Base-by-base conservation (phyloP, 2,329 filamentous ascomycete species). In the Aspergillus tamarii region DNA sequence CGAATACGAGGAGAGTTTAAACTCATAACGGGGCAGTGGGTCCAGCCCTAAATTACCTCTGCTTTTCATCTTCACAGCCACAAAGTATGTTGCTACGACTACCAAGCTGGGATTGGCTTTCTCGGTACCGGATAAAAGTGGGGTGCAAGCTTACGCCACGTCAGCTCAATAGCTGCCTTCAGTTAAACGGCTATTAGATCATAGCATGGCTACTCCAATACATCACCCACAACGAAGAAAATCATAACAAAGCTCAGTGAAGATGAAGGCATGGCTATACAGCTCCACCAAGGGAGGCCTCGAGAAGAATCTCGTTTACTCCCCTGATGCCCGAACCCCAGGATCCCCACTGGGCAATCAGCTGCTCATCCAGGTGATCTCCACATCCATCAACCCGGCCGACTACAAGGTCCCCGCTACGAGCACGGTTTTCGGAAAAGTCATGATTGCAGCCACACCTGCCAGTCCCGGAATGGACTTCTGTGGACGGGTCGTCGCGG, bases 331-430 rank as follows among this genome's bases (percentile, higher is more conserved):
- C 4, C 74, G 82, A 4, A 70, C 81, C 12, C 82, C 85, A 66
- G 67, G 70, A 70, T 19, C 74, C 74, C 50, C 77, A 66, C 63
- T 69, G 69, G n/a, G 76, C 74, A 71, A 81, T 43, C 80, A 87
- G 65, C 72, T 89, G 52, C 81, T 90, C 16, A 77, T 90, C 56
- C 77, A 84, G 65, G 84, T 90, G 9, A 75, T 84, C 62, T 78
- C 81, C 62, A 80, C 82, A 30, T 77, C 84, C 28, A 72, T 90
- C 66, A 91, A 90, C 72, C 88, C 88, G 0, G 84, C 85, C 32
- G 89, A 91, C 80, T 85, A 88, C 81, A 91, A 91, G 74, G 67
- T 86, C 2, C 80, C 85, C 11, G 87, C 90, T 70, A 76, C 83
- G 32, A 74, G 82, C 0, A 26, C 82, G 2, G 61, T 85, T 7